These are phyloP conservation scores for Luzula sylvatica DNA, from an alignment of 176 grass and related monocot genomes.

Conservation along the genomic window DNA sequence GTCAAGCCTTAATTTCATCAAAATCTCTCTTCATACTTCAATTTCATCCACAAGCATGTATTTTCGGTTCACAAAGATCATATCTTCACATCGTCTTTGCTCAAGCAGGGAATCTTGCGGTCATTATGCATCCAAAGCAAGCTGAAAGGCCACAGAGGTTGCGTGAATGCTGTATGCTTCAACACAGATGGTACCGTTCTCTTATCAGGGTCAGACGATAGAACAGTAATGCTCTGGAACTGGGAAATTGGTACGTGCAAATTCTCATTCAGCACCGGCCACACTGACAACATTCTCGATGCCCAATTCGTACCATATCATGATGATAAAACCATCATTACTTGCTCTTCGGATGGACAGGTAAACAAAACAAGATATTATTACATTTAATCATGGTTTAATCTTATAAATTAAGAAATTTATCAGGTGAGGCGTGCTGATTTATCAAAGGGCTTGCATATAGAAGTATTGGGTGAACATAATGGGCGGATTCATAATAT, in stretches of 20 bases:
- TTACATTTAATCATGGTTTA: slow-evolving; percentile 1
- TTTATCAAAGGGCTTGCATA: slow-evolving; percentile 35
- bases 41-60: too few relatives aligned
- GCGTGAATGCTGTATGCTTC: slow-evolving; percentile 58
- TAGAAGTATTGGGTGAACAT: slow-evolving; percentile 20
- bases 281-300: slow-evolving; percentile 44
- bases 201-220: slow-evolving; percentile 52
- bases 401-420: background rate
- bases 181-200: slow-evolving; percentile 49
- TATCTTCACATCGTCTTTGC: slow-evolving; percentile 11
- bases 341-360: slow-evolving; percentile 50
- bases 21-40: background rate
- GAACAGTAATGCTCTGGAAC: slow-evolving; percentile 42
- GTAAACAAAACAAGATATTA: slow-evolving; percentile 8
- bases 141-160: slow-evolving; percentile 43
- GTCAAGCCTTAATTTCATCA: slow-evolving; percentile 20
- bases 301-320: slow-evolving; percentile 72
- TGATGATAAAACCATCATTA: slow-evolving; percentile 42
- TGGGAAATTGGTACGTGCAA: slow-evolving; percentile 25
- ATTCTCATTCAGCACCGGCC: slow-evolving; percentile 38
- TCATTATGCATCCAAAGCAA: slow-evolving; percentile 37
- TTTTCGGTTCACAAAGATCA: slow-evolving; percentile 40
- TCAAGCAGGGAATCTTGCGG: slow-evolving; percentile 35
- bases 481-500: slow-evolving; percentile 28
- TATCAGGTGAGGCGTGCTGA: slow-evolving; percentile 51